Base-by-base conservation (phyloP, 768 basidiomycete genomes). In the Suillus hirtellus region DNA sequence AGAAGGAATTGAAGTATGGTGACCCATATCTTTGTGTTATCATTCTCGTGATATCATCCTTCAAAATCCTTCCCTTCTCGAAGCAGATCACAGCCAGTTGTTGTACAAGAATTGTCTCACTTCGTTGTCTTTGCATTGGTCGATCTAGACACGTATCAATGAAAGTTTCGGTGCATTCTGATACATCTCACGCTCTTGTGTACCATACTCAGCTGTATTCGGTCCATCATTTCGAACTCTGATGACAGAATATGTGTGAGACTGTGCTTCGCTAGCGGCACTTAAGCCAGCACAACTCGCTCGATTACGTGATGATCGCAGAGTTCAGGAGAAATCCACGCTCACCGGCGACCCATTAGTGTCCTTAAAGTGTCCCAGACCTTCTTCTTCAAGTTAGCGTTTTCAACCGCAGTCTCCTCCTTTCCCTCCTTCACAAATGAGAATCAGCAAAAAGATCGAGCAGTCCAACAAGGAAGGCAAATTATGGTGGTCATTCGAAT, bases 401-500 rank as follows among this genome's bases (percentile, higher is more conserved):
- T 67, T 66, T 60, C 59, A 64, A 66, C 64, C 67, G 68, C 71
- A 60, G 63, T 66, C 66, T 67, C 67, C 61, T 72, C 64, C 40
- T 66, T 66, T 70, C 69, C 69, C 12, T 14, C 50, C 40, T 49
- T 50, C 42, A 52, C 64, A 62, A 77, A 97, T 97, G 94, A 96
- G 91, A 86, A 93, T 99, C 76, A 94, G 89, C 69, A 87, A 95
- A 77, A 98, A 96, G 81, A 93, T 98, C 52, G 83, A 89, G 66
- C 87, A 93, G 75, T 92, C 92, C 55, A 79, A 86, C 65, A 89
- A 90, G 74, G 91, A 96, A 69, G 89, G 90, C 66, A 88, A 93
- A 71, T 79, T 93, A 64, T 97, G 95, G 91, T 99, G 96, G 96
- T 95, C 93, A 43, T 99, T 99, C 75, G 96, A 99, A 74, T 99